Conservation (phyloP, 345 rosid species). For the Adansonia digitata region DNA sequence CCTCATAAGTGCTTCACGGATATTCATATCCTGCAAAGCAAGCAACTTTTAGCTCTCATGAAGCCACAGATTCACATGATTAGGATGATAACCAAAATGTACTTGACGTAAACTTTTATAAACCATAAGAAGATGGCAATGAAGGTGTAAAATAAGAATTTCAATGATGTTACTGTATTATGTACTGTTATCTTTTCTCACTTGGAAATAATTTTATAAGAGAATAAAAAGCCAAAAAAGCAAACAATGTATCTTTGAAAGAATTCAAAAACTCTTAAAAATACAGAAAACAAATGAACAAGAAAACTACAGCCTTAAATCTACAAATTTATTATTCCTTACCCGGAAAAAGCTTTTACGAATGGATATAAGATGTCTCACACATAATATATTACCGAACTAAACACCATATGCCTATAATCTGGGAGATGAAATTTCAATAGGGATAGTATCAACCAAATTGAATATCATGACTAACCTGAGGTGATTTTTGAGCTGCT, state of each 20-base stretch:
- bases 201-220: neutral
- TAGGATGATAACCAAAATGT: neutral
- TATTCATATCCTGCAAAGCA: conserved; percentile 62
- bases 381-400: neutral
- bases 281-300: neutral
- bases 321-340: neutral
- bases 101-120: neutral
- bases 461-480: conserved; percentile 44
- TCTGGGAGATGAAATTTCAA: neutral
- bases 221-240: too few relatives aligned
- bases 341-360: neutral
- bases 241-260: neutral
- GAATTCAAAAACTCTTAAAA: neutral
- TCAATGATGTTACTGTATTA: neutral
- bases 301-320: neutral
- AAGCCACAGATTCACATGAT: neutral
- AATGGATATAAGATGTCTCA: neutral
- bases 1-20: conserved; percentile 70
- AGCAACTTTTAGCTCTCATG: neutral
- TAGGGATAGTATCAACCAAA: neutral
- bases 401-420: neutral
- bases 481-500: conserved; percentile 84
- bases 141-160: neutral
- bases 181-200: neutral
- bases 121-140: neutral